These are phyloP conservation scores for Tolypocladium nubicola DNA, from an alignment of 2,329 filamentous ascomycete genomes.

Conservation along the genomic window DNA sequence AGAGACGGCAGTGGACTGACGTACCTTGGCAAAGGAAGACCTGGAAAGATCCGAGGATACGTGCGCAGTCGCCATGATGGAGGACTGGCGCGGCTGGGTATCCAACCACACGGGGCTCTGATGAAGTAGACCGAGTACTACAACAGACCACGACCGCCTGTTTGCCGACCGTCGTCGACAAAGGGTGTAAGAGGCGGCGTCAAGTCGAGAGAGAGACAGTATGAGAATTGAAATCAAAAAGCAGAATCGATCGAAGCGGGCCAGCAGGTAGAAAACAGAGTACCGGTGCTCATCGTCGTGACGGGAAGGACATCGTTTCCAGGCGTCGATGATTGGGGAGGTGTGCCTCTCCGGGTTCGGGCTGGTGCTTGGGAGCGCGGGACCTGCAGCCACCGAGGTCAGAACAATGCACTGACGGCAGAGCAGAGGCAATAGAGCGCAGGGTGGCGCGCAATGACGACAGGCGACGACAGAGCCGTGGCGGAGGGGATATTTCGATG, in stretches of 20 bases:
- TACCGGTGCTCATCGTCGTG: conserved; percentile 46
- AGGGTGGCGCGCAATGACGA: neutral
- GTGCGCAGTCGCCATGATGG: conserved; percentile 36
- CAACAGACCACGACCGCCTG: conserved; percentile 4
- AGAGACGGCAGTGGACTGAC: conserved; percentile 6
- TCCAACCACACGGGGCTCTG: conserved; percentile 11
- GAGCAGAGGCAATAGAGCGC: neutral
- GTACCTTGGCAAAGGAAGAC: conserved; percentile 70
- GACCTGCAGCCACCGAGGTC: neutral
- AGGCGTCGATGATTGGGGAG: neutral
- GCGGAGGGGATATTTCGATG: neutral
- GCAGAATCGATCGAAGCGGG: conserved; percentile 42
- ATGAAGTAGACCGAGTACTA: conserved; percentile 4
- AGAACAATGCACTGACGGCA: neutral
- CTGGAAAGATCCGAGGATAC: conserved; percentile 38
- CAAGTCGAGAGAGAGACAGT: conserved; percentile 18
- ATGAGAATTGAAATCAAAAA: conserved; percentile 36
- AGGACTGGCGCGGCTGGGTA: conserved; percentile 9
- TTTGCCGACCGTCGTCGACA: conserved; percentile 1
- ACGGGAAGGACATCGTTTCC: conserved; percentile 24
- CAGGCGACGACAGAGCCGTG: neutral
- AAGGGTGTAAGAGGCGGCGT: conserved; percentile 1
- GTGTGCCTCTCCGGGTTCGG: neutral
- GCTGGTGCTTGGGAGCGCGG: neutral
- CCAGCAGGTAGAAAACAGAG: conserved; percentile 35